phyloP scores from a whole-genome alignment of 129 eudicot genomes.

The Escallonia rubra region DNA sequence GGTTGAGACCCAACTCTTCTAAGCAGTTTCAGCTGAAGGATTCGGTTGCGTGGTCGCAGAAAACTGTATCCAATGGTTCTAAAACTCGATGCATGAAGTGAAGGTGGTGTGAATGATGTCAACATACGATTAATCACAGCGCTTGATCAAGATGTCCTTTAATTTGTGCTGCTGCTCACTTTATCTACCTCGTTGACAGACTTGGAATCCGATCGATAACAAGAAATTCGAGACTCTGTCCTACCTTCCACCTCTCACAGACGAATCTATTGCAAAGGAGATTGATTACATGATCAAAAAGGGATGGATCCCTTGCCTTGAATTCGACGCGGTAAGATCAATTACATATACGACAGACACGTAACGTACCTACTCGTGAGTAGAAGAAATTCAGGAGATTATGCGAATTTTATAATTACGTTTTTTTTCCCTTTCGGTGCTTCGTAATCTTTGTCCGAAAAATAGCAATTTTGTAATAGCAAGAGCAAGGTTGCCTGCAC shows the following conservation, averaged over 20 bases:
- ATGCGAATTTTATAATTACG: too few species aligned
- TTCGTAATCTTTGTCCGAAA: too few species aligned
- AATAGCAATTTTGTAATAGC: too few species aligned
- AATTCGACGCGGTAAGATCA: conserved; percentile 49
- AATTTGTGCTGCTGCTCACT: background rate
- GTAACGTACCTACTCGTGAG: too few species aligned
- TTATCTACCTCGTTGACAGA: conserved; percentile 17
- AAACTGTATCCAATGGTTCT: conserved; percentile 53
- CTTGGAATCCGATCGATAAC: conserved; percentile 58
- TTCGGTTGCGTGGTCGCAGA: conserved; percentile 35
- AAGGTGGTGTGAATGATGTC: conserved; percentile 33
- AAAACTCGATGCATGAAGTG: conserved; percentile 58
- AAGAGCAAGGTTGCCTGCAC: too few species aligned
- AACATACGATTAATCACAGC: background rate
- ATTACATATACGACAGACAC: too few species aligned
- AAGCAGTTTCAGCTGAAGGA: conserved; percentile 35
- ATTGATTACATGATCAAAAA: conserved; percentile 59
- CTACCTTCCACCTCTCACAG: conserved; percentile 59
- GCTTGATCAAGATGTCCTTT: background rate
- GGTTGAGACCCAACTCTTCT: conserved; percentile 23
- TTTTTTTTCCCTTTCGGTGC: too few species aligned
- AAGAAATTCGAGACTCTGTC: conserved; percentile 73
- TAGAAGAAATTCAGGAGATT: too few species aligned
- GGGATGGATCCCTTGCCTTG: conserved; percentile 70
- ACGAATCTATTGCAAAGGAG: conserved; percentile 64